These are phyloP conservation scores for Buxus sempervirens DNA, from an alignment of 164 flowering plant genomes.

Conservation along the genomic window DNA sequence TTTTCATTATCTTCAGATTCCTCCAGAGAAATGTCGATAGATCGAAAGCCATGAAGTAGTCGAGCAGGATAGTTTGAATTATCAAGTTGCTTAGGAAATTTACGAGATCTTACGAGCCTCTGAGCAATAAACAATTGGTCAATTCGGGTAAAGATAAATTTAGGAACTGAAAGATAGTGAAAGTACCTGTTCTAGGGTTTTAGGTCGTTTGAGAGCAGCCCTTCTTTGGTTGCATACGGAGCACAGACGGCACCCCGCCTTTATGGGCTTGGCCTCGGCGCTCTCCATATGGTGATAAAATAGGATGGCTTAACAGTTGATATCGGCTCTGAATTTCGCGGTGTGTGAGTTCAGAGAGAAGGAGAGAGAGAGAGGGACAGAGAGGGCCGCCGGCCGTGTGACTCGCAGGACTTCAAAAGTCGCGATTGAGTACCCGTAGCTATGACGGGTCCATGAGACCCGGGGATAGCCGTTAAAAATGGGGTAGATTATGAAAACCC, in stretches of 20 bases:
- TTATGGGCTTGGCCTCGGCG: slow-evolving; percentile 18
- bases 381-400: too few relatives aligned
- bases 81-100: neutral
- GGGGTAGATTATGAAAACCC: too few relatives aligned
- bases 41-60: neutral
- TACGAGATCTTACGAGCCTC: too few relatives aligned
- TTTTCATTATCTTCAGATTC: too few relatives aligned
- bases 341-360: too few relatives aligned
- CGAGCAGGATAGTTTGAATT: neutral
- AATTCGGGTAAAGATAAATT: neutral
- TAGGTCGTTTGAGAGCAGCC: slow-evolving; percentile 84
- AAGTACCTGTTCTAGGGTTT: slow-evolving; percentile 79
- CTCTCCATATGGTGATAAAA: neutral
- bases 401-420: too few relatives aligned
- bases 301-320: too few relatives aligned
- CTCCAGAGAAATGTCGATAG: neutral
- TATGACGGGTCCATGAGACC: too few relatives aligned
- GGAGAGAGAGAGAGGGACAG: too few relatives aligned
- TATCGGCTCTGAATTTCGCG: too few relatives aligned
- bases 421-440: too few relatives aligned
- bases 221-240: slow-evolving; percentile 45
- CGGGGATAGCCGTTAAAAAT: too few relatives aligned
- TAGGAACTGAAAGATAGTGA: neutral
- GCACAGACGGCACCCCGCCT: slow-evolving; percentile 33
- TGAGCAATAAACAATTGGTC: neutral